Conservation (phyloP, 2,329 filamentous ascomycete species). For the Phialophora expanda region DNA sequence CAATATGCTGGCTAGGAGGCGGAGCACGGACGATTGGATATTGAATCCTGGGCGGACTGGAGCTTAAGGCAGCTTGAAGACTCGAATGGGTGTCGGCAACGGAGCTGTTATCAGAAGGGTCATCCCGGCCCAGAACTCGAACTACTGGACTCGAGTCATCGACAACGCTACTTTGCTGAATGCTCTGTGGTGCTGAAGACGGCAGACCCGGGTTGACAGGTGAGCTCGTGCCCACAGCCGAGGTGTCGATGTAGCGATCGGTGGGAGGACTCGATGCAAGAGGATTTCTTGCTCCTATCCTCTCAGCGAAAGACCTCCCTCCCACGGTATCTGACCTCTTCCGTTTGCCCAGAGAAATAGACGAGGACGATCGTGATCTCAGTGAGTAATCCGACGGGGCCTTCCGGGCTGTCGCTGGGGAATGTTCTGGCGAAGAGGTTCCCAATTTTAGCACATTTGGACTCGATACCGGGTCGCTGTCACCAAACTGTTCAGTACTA, state of each 20-base stretch:
- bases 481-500: constrained; percentile 39
- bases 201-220: constrained; percentile 21
- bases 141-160: constrained; percentile 37
- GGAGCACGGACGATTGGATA: constrained; percentile 43
- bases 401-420: constrained; percentile 37
- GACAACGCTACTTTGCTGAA: constrained; percentile 19
- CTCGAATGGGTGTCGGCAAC: constrained; percentile 42
- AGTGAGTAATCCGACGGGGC: constrained; percentile 43
- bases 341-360: constrained; percentile 43
- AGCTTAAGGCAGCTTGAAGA: constrained; percentile 46
- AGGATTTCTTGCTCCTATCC: constrained; percentile 29
- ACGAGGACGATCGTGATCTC: constrained; percentile 47
- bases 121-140: constrained; percentile 26
- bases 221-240: constrained; percentile 39
- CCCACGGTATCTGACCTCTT: constrained; percentile 33
- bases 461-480: constrained; percentile 24
- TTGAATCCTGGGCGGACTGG: constrained; percentile 39
- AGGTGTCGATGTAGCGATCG: constrained; percentile 44
- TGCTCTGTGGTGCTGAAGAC: constrained; percentile 32
- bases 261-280: constrained; percentile 48
- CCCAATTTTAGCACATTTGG: constrained; percentile 45
- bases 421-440: constrained; percentile 47
- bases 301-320: constrained; percentile 25
- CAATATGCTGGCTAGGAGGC: constrained; percentile 50
- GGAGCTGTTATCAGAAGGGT: constrained; percentile 32